These are phyloP conservation scores for Styphnolobium japonicum DNA, from an alignment of 306 rosid genomes.

Conservation along the genomic window DNA sequence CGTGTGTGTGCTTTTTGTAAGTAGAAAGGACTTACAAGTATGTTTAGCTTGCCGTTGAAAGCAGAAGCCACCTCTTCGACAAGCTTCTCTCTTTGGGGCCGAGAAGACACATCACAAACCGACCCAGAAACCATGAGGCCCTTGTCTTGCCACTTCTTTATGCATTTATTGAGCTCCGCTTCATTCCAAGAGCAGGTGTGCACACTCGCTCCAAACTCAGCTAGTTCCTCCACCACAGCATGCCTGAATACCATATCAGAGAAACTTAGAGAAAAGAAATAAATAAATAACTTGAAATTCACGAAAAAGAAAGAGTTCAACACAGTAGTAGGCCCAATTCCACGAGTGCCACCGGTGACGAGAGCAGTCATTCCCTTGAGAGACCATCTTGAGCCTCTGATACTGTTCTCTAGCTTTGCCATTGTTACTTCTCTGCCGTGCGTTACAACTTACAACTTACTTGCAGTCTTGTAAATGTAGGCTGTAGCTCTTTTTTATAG, in stretches of 20 bases:
- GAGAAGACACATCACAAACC: conserved; percentile 62
- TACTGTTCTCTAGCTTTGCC: conserved; percentile 21
- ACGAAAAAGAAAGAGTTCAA: not conserved
- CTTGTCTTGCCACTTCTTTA: conserved; percentile 56
- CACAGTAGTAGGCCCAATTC: conserved; percentile 76
- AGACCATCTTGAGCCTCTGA: conserved; percentile 60
- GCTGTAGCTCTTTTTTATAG: too few relatives aligned
- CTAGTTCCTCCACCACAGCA: conserved; percentile 76
- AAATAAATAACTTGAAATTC: too few relatives aligned
- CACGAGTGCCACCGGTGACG: conserved; percentile 93
- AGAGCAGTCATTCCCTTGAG: conserved; percentile 75
- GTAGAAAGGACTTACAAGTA: conserved; percentile 64
- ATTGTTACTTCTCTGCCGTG: too few relatives aligned
- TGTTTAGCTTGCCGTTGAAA: conserved; percentile 65
- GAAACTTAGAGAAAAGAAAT: too few relatives aligned
- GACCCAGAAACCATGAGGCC: conserved; percentile 67
- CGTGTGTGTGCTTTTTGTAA: too few relatives aligned
- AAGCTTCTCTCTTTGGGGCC: conserved; percentile 58
- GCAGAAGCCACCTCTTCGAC: conserved; percentile 44
- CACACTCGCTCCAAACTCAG: conserved; percentile 72
- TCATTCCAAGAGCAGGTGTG: conserved; percentile 79
- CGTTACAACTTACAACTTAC: too few relatives aligned
- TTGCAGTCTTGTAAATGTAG: too few relatives aligned
- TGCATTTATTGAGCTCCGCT: conserved; percentile 54
- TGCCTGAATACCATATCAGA: too few relatives aligned